Evolutionary conservation across 164 flowering plant species (phyloP).

Genomic region (Brasenia schreberi): DNA sequence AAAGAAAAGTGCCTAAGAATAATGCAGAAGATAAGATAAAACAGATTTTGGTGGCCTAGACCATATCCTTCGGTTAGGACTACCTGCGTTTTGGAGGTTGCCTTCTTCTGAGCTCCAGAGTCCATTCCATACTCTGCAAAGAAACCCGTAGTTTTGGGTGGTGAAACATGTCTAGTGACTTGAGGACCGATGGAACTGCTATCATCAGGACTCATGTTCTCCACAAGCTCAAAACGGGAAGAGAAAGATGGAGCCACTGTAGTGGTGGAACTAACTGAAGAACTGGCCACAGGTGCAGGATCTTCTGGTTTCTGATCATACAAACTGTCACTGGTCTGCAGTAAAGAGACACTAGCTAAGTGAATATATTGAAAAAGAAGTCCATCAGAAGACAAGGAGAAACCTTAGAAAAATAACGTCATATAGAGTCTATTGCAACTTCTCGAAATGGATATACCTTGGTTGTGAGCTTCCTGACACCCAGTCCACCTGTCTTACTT

Average conservation of each 20-base stretch:
- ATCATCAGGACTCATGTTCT: slow-evolving; percentile 43
- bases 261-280: slow-evolving; percentile 30
- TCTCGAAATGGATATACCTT: slow-evolving; percentile 33
- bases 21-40: too few relatives aligned
- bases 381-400: not conserved
- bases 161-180: slow-evolving; percentile 59
- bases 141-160: slow-evolving; percentile 80
- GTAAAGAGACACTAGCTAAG: not conserved
- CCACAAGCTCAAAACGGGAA: slow-evolving; percentile 87
- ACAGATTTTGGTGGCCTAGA: too few relatives aligned
- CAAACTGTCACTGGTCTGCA: slow-evolving; percentile 84
- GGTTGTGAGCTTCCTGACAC: slow-evolving; percentile 78
- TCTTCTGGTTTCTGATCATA: slow-evolving; percentile 98
- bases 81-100: slow-evolving; percentile 63
- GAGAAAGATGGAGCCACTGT: slow-evolving; percentile 31
- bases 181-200: slow-evolving; percentile 40
- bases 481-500: slow-evolving; percentile 76
- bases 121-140: slow-evolving; percentile 96
- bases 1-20: too few relatives aligned
- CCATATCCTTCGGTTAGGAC: too few relatives aligned
- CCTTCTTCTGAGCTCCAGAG: slow-evolving; percentile 51
- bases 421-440: not conserved
- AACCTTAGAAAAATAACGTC: not conserved
- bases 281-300: slow-evolving; percentile 38
- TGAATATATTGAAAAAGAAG: not conserved